These are phyloP conservation scores for Paracamarosporium sp. DNA, from an alignment of 2,329 filamentous ascomycete species.

Conservation along the genomic window DNA sequence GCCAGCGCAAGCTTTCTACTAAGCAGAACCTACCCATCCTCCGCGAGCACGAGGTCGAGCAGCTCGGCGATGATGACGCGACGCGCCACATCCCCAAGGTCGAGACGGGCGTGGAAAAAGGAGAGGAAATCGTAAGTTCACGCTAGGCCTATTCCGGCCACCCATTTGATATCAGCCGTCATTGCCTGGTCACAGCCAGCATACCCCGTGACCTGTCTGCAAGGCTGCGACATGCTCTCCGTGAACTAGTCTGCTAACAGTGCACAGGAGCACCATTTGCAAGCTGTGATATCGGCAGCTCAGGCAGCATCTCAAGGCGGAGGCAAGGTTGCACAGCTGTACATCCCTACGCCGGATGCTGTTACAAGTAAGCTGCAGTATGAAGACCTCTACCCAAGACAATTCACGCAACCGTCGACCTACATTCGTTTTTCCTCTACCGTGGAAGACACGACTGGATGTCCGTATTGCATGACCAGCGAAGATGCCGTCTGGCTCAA, in stretches of 20 bases:
- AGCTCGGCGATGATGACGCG: slow-evolving; percentile 81
- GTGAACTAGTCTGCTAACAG: slow-evolving; percentile 23
- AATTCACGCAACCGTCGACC: slow-evolving; percentile 83
- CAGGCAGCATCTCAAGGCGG: slow-evolving; percentile 63
- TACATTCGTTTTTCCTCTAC: slow-evolving; percentile 99
- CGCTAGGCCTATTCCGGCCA: slow-evolving; percentile 40
- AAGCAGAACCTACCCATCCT: slow-evolving; percentile 89
- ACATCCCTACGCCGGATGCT: slow-evolving; percentile 73
- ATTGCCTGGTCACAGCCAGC: not conserved
- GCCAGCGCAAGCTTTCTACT: slow-evolving; percentile 89
- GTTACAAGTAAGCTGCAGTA: slow-evolving; percentile 74
- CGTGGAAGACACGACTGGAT: slow-evolving; percentile 91
- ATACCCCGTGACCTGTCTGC: slow-evolving; percentile 9
- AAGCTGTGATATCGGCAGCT: slow-evolving; percentile 76
- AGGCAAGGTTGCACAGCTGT: slow-evolving; percentile 67
- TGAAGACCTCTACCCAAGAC: slow-evolving; percentile 82
- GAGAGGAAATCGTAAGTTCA: slow-evolving; percentile 90
- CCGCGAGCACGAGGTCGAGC: slow-evolving; percentile 88
- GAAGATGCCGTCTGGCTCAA: slow-evolving; percentile 88
- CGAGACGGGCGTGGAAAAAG: slow-evolving; percentile 95
- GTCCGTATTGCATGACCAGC: slow-evolving; percentile 91
- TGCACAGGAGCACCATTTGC: slow-evolving; percentile 88
- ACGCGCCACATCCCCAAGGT: slow-evolving; percentile 83
- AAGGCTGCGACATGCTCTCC: not conserved
- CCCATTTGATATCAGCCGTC: slow-evolving; percentile 14